phyloP scores from a whole-genome alignment of 164 flowering plant species.

The Aristolochia contorta region DNA sequence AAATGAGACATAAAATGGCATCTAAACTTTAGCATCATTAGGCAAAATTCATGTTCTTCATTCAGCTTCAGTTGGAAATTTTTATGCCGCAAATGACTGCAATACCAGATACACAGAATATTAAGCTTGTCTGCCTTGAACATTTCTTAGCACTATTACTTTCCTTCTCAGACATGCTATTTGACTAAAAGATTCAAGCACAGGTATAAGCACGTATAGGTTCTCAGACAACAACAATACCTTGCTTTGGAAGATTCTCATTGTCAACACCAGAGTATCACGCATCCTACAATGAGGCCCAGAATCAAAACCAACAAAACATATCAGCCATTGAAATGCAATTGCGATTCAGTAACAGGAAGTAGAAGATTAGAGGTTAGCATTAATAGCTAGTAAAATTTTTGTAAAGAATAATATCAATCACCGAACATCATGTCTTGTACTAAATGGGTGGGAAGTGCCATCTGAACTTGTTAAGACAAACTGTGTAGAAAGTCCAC shows the following conservation, averaged over 20 bases:
- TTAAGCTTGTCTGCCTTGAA: too few species aligned
- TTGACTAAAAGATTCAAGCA: background rate
- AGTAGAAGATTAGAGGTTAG: background rate
- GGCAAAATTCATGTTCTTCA: too few species aligned
- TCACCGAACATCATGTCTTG: slow-evolving; percentile 62
- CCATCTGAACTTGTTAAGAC: slow-evolving; percentile 70
- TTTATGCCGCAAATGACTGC: too few species aligned
- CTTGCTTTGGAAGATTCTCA: slow-evolving; percentile 86
- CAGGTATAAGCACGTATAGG: background rate
- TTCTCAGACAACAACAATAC: slow-evolving; percentile 25
- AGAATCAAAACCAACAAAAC: background rate
- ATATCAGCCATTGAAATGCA: background rate
- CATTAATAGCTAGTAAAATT: background rate
- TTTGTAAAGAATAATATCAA: background rate
- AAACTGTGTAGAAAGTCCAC: slow-evolving; percentile 73
- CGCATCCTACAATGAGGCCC: slow-evolving; percentile 47
- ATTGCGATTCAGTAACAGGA: background rate
- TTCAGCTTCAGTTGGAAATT: too few species aligned
- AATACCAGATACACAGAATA: too few species aligned
- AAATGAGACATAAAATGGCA: too few species aligned
- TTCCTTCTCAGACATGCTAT: background rate
- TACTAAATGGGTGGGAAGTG: slow-evolving; percentile 58
- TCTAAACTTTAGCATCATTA: too few species aligned
- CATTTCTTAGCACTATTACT: background rate
- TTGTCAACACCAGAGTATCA: slow-evolving; percentile 75